Percentiles rank a stretch among this genome's conserved stretches.
These are phyloP conservation scores for Boletus rubroflammeus DNA, from an alignment of 768 basidiomycete species.

Conservation along the genomic window DNA sequence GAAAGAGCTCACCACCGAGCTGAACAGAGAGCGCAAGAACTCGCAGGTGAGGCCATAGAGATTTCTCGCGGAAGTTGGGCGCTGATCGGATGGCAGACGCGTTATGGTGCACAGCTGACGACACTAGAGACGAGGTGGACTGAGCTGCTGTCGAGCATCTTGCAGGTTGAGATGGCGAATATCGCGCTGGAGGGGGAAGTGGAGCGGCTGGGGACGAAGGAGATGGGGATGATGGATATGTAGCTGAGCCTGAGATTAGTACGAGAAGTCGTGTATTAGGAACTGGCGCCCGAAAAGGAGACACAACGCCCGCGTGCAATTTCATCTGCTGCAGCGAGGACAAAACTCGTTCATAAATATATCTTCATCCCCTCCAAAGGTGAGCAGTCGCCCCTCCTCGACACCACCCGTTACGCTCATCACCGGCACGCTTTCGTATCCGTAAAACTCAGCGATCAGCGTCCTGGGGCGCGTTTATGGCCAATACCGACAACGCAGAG, in stretches of 20 bases:
- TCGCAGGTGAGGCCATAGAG: constrained; percentile 50
- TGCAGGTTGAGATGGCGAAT: constrained; percentile 96
- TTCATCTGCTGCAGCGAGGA: constrained; percentile 15
- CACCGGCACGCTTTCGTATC: constrained; percentile 10
- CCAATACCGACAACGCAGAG: constrained; percentile 52
- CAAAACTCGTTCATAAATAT: no score
- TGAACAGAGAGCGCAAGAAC: constrained; percentile 89
- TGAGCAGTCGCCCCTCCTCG: neutral
- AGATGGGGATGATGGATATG: constrained; percentile 54
- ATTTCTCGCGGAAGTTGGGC: neutral
- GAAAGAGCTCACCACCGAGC: constrained; percentile 72
- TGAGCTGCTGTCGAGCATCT: constrained; percentile 81
- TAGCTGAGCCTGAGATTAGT: no score
- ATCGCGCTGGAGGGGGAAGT: constrained; percentile 83
- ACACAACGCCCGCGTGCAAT: constrained; percentile 13
- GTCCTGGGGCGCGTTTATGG: constrained; percentile 81
- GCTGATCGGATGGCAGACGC: constrained; percentile 48
- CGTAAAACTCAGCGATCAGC: constrained; percentile 33
- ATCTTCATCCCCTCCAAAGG: constrained; percentile 1
- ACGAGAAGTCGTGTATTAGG: no score
- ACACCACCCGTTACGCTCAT: neutral
- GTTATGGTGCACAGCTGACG: constrained; percentile 73
- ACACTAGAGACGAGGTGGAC: constrained; percentile 88
- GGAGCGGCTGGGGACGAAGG: constrained; percentile 51
- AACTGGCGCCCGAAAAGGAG: constrained; percentile 27